phyloP scores from a whole-genome alignment of 352 stramenopile genomes.

The Phytophthora tentaculata region DNA sequence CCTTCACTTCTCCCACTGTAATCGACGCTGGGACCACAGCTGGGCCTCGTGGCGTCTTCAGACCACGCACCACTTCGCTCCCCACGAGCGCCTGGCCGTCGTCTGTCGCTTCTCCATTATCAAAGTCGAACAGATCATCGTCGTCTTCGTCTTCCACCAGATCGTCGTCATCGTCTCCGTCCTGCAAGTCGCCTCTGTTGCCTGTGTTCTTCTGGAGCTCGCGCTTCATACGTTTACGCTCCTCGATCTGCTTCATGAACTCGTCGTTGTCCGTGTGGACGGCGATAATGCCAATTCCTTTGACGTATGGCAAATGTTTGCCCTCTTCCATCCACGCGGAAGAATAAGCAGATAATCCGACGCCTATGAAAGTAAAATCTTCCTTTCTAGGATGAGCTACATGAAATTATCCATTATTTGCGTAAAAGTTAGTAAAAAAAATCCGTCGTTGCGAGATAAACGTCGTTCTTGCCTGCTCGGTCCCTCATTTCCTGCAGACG shows the following conservation, averaged over 20 bases:
- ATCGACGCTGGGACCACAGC: conserved; percentile 58
- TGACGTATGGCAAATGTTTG: conserved; percentile 60
- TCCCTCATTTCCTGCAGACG: conserved; percentile 55
- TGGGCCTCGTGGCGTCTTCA: conserved; percentile 50
- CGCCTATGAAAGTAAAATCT: conserved; percentile 63
- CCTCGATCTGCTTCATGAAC: conserved; percentile 66
- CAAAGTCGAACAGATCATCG: conserved; percentile 49
- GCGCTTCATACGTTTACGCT: conserved; percentile 71
- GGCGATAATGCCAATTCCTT: conserved; percentile 58
- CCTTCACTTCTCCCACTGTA: conserved; percentile 40
- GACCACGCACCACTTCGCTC: conserved; percentile 49
- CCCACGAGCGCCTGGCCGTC: conserved; percentile 53
- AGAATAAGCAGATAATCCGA: conserved; percentile 73
- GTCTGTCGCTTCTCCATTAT: conserved; percentile 37
- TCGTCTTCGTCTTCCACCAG: conserved; percentile 39
- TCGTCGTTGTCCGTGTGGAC: conserved; percentile 53
- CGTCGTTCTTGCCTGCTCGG: conserved; percentile 41
- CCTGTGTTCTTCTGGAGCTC: conserved; percentile 45
- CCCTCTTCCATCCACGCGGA: conserved; percentile 62
- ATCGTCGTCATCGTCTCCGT: conserved; percentile 44
- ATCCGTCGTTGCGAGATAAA: too few species aligned
- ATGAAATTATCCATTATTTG: conserved; percentile 13
- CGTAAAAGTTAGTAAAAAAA: too few species aligned
- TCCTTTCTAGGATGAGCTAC: conserved; percentile 52
- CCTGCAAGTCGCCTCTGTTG: conserved; percentile 42